Evolutionary conservation across 2,329 filamentous ascomycete genomes (phyloP), one percentile per base, ranked within the genome.

Genomic region (Alternaria ethzedia): DNA sequence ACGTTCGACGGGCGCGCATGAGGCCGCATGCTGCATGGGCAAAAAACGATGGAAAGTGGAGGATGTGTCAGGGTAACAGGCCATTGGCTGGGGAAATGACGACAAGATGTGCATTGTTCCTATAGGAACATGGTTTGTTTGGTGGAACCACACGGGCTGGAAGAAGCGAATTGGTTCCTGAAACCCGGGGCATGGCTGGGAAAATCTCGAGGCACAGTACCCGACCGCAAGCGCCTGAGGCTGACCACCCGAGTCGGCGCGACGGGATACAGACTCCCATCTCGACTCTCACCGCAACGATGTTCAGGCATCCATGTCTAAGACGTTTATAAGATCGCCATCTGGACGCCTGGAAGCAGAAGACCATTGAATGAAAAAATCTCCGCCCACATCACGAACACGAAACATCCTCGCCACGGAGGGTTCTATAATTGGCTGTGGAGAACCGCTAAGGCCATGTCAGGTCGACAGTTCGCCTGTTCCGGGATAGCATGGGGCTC

Each of bases 381-480:
- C 28, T 61, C 66, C 30, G 54, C 44, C 45, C 36, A 26, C 7
- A 57, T 50, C 47, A 56, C 59, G 52, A 47, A 52, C 57, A 44
- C 32, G 55, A 61, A 65, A 46, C 54, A 49, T 30, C 45, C 55
- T 36, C 52, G 55, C 60, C 64, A 57, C 59, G 36, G n/a, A 30
- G 32, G 17, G 30, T 46, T 54, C 59, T 65, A 67, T 64, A 51
- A 69, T 70, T 70, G 68, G 68, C 21, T 46, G 54, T 58, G 43
- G 45, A 54, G 30, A 41, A 49, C 59, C 36, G 46, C 65, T 65
- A 63, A 30, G 46, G 23, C 46, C 60, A 17, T 51, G 45, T 56
- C 59, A 57, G 46, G 25, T 17, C 17, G 45, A 13, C 13, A 21
- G 25, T 21, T 25, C 21, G 47, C 45, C 56, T 21, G 25, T 54